Base-by-base conservation (phyloP, 108 stramenopile genomes). In the Parietichytrium sp. region DNA sequence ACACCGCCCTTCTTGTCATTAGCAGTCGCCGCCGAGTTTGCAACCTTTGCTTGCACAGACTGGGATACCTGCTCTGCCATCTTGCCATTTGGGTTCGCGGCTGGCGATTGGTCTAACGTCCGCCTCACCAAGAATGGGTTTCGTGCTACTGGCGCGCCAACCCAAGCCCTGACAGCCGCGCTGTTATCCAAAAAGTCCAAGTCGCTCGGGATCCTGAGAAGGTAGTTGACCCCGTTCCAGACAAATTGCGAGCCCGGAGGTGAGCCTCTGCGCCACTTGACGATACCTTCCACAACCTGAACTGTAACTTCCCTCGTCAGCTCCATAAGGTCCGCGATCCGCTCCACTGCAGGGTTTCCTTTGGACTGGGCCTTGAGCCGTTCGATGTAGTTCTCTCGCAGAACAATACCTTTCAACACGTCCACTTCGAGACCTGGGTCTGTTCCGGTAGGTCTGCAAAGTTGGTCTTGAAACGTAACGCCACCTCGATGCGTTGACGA, bases 221-320 rank as follows among this genome's bases (percentile, higher is more conserved):
- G 78, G 33, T 87, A 87, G 29, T 87, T 87, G 0, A 54, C 52
- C 1, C 84, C 84, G n/a, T 86, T 82, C 87, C 87, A 87, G 7
- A 84, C 54, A 36, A 87, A 72, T 25, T 72, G 61, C 12, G 61
- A 87, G 83, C 13, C 51, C 10, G 61, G 16, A 42, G 61, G 61
- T 16, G 61, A 33, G 15, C 61, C 61, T 16, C 61, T 33, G 13
- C 83, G 54, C 85, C 85, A 85, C 2, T 47, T 36, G 45, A 38
- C 20, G 25, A 85, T 78, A 52, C 54, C 83, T 25, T 85, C 85
- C 10, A 55, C 78, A 3, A 82, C 77, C 7, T 85, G 84, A 10
- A 85, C 48, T 3, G 85, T 85, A 16, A 52, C 80, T 16, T 27
- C 36, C 3, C 85, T 83, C 7, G 84, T n/a, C 15, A 85, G 82